phyloP scores from a whole-genome alignment of 345 rosid genomes.

The Moringa oleifera region DNA sequence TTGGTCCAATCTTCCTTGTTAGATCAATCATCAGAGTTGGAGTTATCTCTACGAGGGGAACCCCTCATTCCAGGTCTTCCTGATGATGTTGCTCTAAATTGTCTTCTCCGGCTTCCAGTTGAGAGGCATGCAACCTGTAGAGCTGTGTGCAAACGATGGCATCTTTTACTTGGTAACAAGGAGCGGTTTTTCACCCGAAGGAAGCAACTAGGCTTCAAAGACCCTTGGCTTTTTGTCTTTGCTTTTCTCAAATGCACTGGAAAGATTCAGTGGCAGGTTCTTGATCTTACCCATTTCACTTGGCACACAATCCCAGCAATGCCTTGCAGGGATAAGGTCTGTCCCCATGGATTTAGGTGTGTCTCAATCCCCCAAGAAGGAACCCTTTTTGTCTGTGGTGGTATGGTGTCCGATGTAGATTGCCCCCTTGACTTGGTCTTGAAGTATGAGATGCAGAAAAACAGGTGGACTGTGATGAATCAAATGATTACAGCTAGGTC shows the following conservation, averaged over 20 bases:
- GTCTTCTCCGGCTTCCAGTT: constrained; percentile 73
- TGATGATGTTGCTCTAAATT: constrained; percentile 74
- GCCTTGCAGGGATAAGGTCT: constrained; percentile 79
- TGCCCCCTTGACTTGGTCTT: constrained; percentile 71
- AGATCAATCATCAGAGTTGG: constrained; percentile 45
- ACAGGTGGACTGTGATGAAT: constrained; percentile 69
- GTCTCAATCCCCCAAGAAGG: constrained; percentile 55
- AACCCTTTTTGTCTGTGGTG: constrained; percentile 77
- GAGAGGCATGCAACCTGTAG: constrained; percentile 56
- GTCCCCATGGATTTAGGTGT: constrained; percentile 74
- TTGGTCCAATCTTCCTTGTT: constrained; percentile 49
- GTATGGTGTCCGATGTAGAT: constrained; percentile 73
- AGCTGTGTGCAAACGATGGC: constrained; percentile 83
- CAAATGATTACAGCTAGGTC: constrained; percentile 71
- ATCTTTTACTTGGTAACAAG: constrained; percentile 54
- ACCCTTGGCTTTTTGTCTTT: constrained; percentile 82
- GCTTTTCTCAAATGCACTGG: constrained; percentile 74
- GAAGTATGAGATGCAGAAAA: constrained; percentile 74
- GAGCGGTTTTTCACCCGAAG: constrained; percentile 64
- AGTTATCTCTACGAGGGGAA: constrained; percentile 44
- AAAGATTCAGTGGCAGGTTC: constrained; percentile 76
- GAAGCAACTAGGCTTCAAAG: constrained; percentile 62
- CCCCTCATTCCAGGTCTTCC: constrained; percentile 87
- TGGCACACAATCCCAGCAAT: constrained; percentile 84
- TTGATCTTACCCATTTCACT: constrained; percentile 56